Base-by-base conservation (phyloP, 352 stramenopile genomes). In the Phytophthora pluvialis region DNA sequence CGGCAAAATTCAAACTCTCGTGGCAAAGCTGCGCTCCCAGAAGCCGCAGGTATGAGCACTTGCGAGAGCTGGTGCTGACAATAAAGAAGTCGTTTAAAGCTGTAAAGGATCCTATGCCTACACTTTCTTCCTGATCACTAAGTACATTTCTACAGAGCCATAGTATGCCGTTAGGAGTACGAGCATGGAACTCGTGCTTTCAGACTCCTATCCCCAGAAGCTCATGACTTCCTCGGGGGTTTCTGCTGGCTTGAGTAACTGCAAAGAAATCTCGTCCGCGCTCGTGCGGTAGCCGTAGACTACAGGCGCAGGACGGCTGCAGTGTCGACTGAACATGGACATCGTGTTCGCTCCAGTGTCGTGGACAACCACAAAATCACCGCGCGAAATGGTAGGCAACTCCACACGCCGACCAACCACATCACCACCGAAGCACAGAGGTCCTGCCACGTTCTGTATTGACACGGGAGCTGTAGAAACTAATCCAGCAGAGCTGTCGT, bases 381-480 rank as follows among this genome's bases (percentile, higher is more conserved):
- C 83, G 3, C 77, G 74, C 7, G 72, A 59, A 60, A 95, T 90
- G 8, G 66, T 79, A 25, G 88, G 85, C 48, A 96, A 44, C 39
- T 61, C 46, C 15, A 90, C 67, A 25, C 75, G 58, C 10, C 75
- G 78, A n/a, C 78, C 89, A 32, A 97, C 78, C 35, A 98, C 69
- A 62, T 98, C 94, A 3, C 93, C 94, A 6, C 88, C 84, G 44
- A 98, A 98, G 62, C 94, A 98, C 25, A 98, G 68, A 1, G 94
- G 94, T 0, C 94, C 94, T 13, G 90, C 94, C 46, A 98, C 84
- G 50, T 97, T 93, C 40, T 95, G 86, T 18, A 72, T 45, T 29
- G 50, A 62, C 12, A 77, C 2, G 0, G 75, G 68, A 38, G 78
- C 74, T n/a, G 42, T 77, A 5, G 84, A 93, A 46, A 69, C 55